phyloP scores from a whole-genome alignment of 192 early-diverging fungal species.

The Phlyctochytrium bullatum region DNA sequence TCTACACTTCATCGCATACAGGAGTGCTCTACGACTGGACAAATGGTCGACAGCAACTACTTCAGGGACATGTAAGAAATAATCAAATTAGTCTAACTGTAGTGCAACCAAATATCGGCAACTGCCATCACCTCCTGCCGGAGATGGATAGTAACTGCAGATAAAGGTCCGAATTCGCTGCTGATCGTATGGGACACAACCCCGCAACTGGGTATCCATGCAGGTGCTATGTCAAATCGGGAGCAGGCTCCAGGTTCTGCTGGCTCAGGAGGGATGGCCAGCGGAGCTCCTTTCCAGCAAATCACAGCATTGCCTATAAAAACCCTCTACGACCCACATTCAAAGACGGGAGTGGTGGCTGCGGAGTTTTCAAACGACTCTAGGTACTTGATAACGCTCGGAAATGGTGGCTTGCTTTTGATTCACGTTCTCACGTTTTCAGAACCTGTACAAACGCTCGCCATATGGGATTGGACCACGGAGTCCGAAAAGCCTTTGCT shows the following conservation, averaged over 20 bases:
- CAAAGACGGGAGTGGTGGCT: slow-evolving; percentile 40
- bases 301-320: slow-evolving; percentile 51
- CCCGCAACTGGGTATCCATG: slow-evolving; percentile 14
- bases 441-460: slow-evolving; percentile 39
- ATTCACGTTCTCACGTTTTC: too few species aligned
- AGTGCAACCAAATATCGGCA: slow-evolving; percentile 50
- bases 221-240: background rate
- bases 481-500: slow-evolving; percentile 38
- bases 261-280: background rate
- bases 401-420: slow-evolving; percentile 36
- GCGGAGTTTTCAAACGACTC: slow-evolving; percentile 46
- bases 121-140: slow-evolving; percentile 36
- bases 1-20: slow-evolving; percentile 53
- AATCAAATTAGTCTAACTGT: background rate
- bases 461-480: slow-evolving; percentile 57
- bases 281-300: background rate
- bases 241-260: slow-evolving; percentile 8
- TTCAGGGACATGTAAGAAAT: slow-evolving; percentile 54
- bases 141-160: slow-evolving; percentile 53
- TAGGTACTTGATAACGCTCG: slow-evolving; percentile 53
- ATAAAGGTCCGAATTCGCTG: slow-evolving; percentile 45
- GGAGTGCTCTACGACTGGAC: slow-evolving; percentile 53
- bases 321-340: slow-evolving; percentile 55
- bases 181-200: slow-evolving; percentile 60
- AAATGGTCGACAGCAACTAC: slow-evolving; percentile 42